These are phyloP conservation scores for Cantharellus anzutake DNA, from an alignment of 768 basidiomycete species.

Conservation along the genomic window DNA sequence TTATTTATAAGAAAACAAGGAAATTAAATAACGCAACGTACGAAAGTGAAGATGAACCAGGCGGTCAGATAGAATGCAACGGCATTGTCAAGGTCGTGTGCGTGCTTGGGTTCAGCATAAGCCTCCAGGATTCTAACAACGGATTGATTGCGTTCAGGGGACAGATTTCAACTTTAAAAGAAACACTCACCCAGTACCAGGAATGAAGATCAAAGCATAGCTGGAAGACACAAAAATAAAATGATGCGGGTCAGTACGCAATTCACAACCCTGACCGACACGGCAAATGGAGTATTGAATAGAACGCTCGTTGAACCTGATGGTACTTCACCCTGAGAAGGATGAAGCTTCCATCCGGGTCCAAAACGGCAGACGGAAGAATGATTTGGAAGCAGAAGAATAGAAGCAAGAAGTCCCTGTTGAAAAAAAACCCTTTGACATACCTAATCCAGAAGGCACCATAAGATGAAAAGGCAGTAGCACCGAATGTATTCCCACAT, in stretches of 20 bases:
- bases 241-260: background rate
- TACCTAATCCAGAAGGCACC: conserved; percentile 70
- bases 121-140: conserved; percentile 24
- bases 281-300: too few species aligned
- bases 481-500: conserved; percentile 33
- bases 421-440: background rate
- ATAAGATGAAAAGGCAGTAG: conserved; percentile 51
- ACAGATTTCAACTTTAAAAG: background rate
- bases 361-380: too few species aligned
- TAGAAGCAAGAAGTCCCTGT: background rate
- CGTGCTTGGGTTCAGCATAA: conserved; percentile 17
- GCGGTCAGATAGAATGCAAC: conserved; percentile 51
- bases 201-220: conserved; percentile 35
- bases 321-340: too few species aligned
- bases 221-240: background rate
- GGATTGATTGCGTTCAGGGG: background rate
- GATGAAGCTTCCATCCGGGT: too few species aligned
- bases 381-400: background rate
- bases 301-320: too few species aligned
- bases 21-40: background rate
- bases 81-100: conserved; percentile 30
- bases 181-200: conserved; percentile 29
- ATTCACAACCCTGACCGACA: too few species aligned
- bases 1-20: background rate
- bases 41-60: conserved; percentile 48